Evolutionary conservation across 768 basidiomycete genomes (phyloP).

Genomic region (Kwoniella heveanensis): DNA sequence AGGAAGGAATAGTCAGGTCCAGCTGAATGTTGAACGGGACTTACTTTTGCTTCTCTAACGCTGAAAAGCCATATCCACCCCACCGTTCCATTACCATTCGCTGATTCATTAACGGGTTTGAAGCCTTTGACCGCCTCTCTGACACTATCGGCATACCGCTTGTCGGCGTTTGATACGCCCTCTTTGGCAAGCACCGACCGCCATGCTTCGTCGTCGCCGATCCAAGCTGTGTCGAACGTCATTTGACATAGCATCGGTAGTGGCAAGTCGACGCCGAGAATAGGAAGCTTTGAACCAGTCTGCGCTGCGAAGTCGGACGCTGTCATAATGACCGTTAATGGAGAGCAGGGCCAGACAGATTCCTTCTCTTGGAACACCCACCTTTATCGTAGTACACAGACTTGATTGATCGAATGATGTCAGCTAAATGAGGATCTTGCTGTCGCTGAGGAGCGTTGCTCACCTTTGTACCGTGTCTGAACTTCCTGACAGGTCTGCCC

Average conservation of each 20-base stretch:
- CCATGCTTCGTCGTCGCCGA: constrained; percentile 51
- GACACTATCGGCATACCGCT: constrained; percentile 40
- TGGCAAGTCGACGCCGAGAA: constrained; percentile 50
- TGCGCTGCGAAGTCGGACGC: constrained; percentile 45
- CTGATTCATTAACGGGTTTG: not conserved
- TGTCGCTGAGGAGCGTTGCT: too few relatives aligned
- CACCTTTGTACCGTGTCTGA: constrained; percentile 41
- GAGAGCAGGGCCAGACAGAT: too few relatives aligned
- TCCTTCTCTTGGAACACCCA: too few relatives aligned
- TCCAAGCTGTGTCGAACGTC: constrained; percentile 39
- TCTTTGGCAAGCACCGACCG: constrained; percentile 23
- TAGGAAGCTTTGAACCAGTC: constrained; percentile 38
- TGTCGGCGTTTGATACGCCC: constrained; percentile 26
- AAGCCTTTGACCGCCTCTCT: constrained; percentile 31
- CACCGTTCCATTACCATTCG: not conserved
- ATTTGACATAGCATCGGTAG: constrained; percentile 38
- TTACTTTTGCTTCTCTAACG: constrained; percentile 41
- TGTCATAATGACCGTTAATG: constrained; percentile 4
- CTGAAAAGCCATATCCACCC: constrained; percentile 42
- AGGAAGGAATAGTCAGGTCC: too few relatives aligned
- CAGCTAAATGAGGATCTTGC: too few relatives aligned
- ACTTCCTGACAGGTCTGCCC: constrained; percentile 39
- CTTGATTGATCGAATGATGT: constrained; percentile 9
- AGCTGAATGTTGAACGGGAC: not conserved
- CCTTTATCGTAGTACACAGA: constrained; percentile 49